Evolutionary conservation across 257 asterid genomes (phyloP), one percentile per base, ranked within the genome.

Genomic region (Solanum lycopersicoides): DNA sequence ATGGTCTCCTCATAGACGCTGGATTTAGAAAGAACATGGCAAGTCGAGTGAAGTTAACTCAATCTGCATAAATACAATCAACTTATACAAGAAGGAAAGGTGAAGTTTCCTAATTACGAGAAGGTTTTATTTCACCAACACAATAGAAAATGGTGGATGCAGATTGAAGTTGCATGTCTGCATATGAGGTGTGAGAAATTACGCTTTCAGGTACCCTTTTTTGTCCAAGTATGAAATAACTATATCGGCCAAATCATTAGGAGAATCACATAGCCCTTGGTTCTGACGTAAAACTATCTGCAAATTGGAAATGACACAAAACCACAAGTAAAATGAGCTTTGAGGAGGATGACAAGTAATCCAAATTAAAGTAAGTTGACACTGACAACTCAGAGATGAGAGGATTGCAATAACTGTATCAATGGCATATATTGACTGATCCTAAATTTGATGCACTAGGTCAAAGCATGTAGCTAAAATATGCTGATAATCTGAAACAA

Each of bases 261-360:
- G 99, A 83, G 98, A 88, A 87, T 93, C 96, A 87, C 94, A 91
- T 9, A 41, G 74, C 83, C 93, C 99, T 84, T 88, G 94, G 41
- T 89, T 86, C 84, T 93, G 96, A 56, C 92, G 93, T 89, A 97
- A 90, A 50, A 93, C 95, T 82, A 97, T 94, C 99, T 97, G 98
- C 79, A 89, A 25, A 82, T 60, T 76, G 44, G 83, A 87, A 90
- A 79, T 39, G 23, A 47, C 12, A 77, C 84, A 30, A 32, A 28
- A 63, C 69, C 76, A 68, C 21, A 9, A 25, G 65, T 63, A 32
- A 37, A 5, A 66, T 41, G 30, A 80, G 85, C 69, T 80, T 47
- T 28, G 30, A 80, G 85, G 68, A 80, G 44, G 85, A 80, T 30
- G 30, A 30, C 83, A 14, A 75, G 83, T 75, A 75, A 75, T 28